phyloP scores from a whole-genome alignment of 108 stramenopile species.

The Phaeodactylum tricornutum region DNA sequence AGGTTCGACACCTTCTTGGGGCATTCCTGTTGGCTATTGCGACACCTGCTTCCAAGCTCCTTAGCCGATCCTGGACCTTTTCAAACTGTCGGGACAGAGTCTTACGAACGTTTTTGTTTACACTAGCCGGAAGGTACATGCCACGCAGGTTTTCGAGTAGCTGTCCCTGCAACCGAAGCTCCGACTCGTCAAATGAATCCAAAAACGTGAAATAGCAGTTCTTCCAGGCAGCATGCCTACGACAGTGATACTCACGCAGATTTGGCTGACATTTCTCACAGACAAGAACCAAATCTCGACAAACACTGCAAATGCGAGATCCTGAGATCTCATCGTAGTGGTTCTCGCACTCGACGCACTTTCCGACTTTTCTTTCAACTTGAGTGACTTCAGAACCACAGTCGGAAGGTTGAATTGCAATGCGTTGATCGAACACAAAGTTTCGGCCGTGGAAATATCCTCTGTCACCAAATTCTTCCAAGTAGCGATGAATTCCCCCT shows the following conservation, averaged over 20 bases:
- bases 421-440: constrained; percentile 89
- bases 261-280: constrained; percentile 35
- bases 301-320: constrained; percentile 63
- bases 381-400: not conserved
- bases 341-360: constrained; percentile 44
- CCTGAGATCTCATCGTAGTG: constrained; percentile 57
- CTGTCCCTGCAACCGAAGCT: constrained; percentile 31
- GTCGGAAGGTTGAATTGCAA: constrained; percentile 43
- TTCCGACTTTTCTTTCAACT: constrained; percentile 39
- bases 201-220: constrained; percentile 67
- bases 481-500: constrained; percentile 92
- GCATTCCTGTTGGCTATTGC: constrained; percentile 25
- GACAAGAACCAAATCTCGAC: constrained; percentile 57
- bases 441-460: constrained; percentile 86
- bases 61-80: constrained; percentile 36
- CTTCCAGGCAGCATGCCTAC: constrained; percentile 53
- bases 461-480: constrained; percentile 69
- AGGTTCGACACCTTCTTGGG: constrained; percentile 52
- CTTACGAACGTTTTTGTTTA: constrained; percentile 47
- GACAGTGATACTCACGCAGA: constrained; percentile 62
- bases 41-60: constrained; percentile 17
- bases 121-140: constrained; percentile 12
- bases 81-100: constrained; percentile 55
- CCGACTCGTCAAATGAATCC: constrained; percentile 32
- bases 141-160: constrained; percentile 30